These are phyloP conservation scores for Prasinococcaceae sp. DNA, from an alignment of 139 green algal species.

Conservation along the genomic window DNA sequence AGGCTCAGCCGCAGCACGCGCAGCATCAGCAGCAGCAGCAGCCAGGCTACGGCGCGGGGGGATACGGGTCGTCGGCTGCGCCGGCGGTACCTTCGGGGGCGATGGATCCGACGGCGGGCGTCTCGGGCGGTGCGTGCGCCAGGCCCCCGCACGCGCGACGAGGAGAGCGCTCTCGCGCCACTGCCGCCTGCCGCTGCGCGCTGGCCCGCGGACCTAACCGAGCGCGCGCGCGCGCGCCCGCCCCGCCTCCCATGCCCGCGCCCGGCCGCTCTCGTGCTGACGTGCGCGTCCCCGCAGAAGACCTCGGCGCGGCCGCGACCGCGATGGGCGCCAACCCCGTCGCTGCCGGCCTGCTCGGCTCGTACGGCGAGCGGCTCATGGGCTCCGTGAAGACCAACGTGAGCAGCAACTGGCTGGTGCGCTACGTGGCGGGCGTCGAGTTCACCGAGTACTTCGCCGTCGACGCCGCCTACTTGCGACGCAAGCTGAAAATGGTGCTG, in stretches of 20 bases:
- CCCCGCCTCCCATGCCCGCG: background rate
- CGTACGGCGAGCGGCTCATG: background rate
- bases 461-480: constrained; percentile 60
- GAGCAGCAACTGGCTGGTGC: too few species aligned
- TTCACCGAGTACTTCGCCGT: constrained; percentile 80
- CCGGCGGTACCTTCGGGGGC: background rate
- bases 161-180: too few species aligned
- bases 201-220: background rate
- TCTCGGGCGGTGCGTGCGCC: too few species aligned
- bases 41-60: background rate
- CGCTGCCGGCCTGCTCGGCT: background rate
- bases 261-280: too few species aligned
- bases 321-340: constrained; percentile 5
- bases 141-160: too few species aligned
- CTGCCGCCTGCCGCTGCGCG: too few species aligned
- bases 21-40: background rate
- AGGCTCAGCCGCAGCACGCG: background rate
- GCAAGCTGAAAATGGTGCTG: constrained; percentile 84
- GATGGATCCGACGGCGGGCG: background rate
- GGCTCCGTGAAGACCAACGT: too few species aligned
- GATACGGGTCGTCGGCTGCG: background rate
- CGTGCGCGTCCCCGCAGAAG: constrained; percentile 4
- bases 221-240: background rate
- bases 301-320: background rate
- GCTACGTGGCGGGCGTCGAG: constrained; percentile 50